phyloP scores from a whole-genome alignment of 2,329 filamentous ascomycete genomes.

The Hypomyces rosellus region DNA sequence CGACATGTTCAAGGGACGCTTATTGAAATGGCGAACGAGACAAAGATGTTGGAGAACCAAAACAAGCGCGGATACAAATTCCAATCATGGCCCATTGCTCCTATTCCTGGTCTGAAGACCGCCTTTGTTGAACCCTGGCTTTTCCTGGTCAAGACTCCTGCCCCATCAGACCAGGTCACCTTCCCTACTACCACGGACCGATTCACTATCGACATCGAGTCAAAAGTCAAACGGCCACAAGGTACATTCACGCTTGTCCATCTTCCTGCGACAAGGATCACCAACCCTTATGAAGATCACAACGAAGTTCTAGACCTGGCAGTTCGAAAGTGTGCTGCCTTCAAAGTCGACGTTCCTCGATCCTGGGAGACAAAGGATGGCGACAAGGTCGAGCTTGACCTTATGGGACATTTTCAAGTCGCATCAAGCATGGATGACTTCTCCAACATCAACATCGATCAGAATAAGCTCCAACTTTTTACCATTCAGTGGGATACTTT shows the following conservation, averaged over 20 bases:
- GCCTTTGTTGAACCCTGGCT: constrained; percentile 28
- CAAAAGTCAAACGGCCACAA: constrained; percentile 13
- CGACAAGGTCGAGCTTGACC: constrained; percentile 31
- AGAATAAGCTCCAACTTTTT: constrained; percentile 16
- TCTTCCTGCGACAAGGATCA: constrained; percentile 20
- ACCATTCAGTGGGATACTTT: constrained; percentile 22
- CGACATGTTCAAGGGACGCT: constrained; percentile 26
- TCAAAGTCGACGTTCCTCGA: constrained; percentile 28
- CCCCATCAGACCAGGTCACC: constrained; percentile 9
- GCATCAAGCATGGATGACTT: constrained; percentile 32
- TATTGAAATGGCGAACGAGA: constrained; percentile 30
- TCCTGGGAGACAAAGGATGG: constrained; percentile 22
- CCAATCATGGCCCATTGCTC: constrained; percentile 25
- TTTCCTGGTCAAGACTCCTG: constrained; percentile 22
- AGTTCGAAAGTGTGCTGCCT: constrained; percentile 22
- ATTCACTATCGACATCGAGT: constrained; percentile 23
- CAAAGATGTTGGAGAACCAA: constrained; percentile 17
- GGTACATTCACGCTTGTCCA: constrained; percentile 20
- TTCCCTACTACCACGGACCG: constrained; percentile 24
- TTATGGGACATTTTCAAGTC: constrained; percentile 61
- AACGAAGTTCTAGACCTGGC: constrained; percentile 3
- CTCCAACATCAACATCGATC: constrained; percentile 12
- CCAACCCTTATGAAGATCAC: constrained; percentile 25
- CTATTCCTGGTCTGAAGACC: constrained; percentile 22
- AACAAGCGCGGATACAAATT: constrained; percentile 20